These are phyloP conservation scores for Coemansia sp. DNA, from an alignment of 371 early-diverging fungal species.

Conservation along the genomic window DNA sequence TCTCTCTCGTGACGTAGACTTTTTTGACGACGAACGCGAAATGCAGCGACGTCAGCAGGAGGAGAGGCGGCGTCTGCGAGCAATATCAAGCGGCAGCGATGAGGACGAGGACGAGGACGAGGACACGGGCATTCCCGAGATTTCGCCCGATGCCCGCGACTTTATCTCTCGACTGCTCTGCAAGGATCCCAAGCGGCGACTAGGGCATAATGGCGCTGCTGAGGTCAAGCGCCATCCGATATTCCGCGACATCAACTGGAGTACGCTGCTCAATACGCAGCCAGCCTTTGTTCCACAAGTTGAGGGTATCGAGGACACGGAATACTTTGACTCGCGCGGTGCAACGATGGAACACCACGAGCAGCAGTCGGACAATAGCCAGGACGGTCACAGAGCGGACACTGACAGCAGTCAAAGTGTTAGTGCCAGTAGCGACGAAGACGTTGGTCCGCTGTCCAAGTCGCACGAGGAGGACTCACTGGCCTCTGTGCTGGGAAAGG, in stretches of 20 bases:
- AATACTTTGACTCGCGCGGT: constrained; percentile 92
- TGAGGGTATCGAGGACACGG: constrained; percentile 78
- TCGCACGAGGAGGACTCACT: constrained; percentile 11
- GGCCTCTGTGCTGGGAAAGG: not conserved
- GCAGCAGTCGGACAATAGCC: too few relatives aligned
- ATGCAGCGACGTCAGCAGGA: not conserved
- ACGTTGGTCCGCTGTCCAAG: constrained; percentile 1
- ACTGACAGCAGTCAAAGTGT: not conserved
- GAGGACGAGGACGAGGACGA: constrained; percentile 54
- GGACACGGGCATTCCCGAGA: constrained; percentile 65
- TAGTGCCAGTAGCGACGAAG: not conserved
- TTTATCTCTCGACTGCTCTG: constrained; percentile 83
- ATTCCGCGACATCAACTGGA: constrained; percentile 94
- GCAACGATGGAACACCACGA: constrained; percentile 46
- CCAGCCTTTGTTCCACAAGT: constrained; percentile 87
- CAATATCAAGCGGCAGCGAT: not conserved
- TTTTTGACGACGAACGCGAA: constrained; percentile 66
- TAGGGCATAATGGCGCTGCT: constrained; percentile 73
- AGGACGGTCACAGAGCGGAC: not conserved
- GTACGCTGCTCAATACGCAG: constrained; percentile 62
- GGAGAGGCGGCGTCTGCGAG: not conserved
- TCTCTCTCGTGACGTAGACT: constrained; percentile 60
- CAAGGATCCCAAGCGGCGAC: constrained; percentile 70
- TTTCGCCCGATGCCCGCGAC: constrained; percentile 82
- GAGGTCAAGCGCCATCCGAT: constrained; percentile 94